Evolutionary conservation across 768 basidiomycete genomes (phyloP).

Genomic region (Termitomyces sp.): DNA sequence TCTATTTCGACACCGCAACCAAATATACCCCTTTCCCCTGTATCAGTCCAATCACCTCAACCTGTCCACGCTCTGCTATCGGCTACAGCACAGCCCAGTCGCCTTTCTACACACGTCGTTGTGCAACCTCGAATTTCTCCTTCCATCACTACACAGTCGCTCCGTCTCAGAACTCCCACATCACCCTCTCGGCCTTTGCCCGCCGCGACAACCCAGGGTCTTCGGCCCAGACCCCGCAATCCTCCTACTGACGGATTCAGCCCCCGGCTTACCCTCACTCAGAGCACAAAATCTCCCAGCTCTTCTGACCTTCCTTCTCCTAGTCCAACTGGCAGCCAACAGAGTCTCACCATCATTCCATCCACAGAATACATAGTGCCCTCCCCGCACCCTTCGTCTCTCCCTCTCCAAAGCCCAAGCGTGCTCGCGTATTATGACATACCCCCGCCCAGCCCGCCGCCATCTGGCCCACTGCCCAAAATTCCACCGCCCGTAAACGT

Average conservation of each 20-base stretch:
- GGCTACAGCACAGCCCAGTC: neutral
- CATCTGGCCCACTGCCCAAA: constrained; percentile 36
- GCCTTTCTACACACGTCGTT: constrained; percentile 1
- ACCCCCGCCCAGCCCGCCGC: constrained; percentile 48
- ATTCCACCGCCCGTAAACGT: constrained; percentile 18
- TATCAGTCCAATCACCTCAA: neutral
- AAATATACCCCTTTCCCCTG: neutral
- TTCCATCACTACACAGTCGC: neutral
- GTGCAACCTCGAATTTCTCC: neutral
- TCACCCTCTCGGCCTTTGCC: constrained; percentile 4
- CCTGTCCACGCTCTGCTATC: neutral
- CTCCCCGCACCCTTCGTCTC: constrained; percentile 18
- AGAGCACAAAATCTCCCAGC: neutral
- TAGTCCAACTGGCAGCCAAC: neutral
- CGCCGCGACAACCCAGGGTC: neutral
- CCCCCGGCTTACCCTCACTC: neutral
- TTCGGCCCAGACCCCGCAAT: constrained; percentile 13
- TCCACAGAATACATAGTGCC: constrained; percentile 29
- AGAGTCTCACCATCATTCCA: constrained; percentile 16
- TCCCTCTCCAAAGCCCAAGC: constrained; percentile 27
- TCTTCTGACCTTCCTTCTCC: constrained; percentile 2
- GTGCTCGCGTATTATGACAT: constrained; percentile 42
- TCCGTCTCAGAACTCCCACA: constrained; percentile 7
- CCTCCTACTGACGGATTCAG: neutral
- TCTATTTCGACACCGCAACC: neutral